A percentile compares a stretch with the other conserved stretches of the same genome.
These are phyloP conservation scores for Thelonectria discophora DNA, from an alignment of 2,329 filamentous ascomycete genomes.

Conservation along the genomic window DNA sequence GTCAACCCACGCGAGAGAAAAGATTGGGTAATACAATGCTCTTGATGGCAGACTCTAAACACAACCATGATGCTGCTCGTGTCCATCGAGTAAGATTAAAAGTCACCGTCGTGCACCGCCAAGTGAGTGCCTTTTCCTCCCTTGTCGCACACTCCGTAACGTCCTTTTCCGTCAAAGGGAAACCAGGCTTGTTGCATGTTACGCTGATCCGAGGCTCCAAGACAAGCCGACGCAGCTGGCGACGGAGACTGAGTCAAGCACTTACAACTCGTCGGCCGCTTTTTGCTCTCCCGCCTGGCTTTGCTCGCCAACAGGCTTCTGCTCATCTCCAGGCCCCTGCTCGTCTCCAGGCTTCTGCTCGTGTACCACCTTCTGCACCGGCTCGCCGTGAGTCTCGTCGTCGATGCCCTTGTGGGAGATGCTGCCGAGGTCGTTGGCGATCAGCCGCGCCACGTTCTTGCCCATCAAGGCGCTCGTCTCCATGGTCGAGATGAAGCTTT, in stretches of 20 bases:
- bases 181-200: background rate
- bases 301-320: no score
- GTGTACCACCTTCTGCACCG: conserved; percentile 16
- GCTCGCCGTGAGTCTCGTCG: background rate
- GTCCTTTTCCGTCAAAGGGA: background rate
- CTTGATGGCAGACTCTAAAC: background rate
- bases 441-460: conserved; percentile 79
- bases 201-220: background rate
- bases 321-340: background rate
- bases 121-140: background rate
- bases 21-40: background rate
- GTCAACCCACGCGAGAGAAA: background rate
- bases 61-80: background rate
- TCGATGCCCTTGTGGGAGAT: conserved; percentile 28
- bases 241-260: background rate
- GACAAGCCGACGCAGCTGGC: background rate
- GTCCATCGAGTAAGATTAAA: background rate
- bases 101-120: background rate
- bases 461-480: conserved; percentile 95
- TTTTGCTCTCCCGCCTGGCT: no score
- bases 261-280: background rate
- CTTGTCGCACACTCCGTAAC: background rate
- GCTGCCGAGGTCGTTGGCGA: conserved; percentile 66
- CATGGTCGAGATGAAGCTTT: conserved; percentile 97
- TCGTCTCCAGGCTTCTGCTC: background rate